Base-by-base conservation (phyloP, 345 rosid species). In the Eucalyptus globulus region DNA sequence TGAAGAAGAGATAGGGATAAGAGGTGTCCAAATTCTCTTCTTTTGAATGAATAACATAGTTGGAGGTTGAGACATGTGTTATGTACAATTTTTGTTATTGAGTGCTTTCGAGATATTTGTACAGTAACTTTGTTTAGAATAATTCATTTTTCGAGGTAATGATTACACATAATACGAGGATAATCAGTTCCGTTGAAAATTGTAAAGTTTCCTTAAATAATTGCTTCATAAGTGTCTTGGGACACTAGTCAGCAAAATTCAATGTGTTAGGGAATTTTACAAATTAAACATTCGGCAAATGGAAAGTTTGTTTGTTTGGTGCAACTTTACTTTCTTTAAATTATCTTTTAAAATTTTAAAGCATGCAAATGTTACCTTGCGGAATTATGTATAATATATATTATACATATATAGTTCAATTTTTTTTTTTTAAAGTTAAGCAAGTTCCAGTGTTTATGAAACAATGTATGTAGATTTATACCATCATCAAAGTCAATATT, bases 151-250 rank as follows among this genome's bases (percentile, higher is more conserved):
- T 34, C 1, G 21, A 69, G 80, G 7, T 69, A 69, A 69, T 16
- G 34, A 60, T 34, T 69, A 11, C 3, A 2, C 44, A 69, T 34
- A 9, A 34, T 17, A 9, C 2, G 2, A 69, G 2, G 2, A 34
- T 11, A 69, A 34, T 31, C 0, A 34, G 13, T 5, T 7, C 4
- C 1, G 0, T 69, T 0, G 13, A 69, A 15, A 69, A 9, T 22
- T 5, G 6, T 69, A 69, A 17, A 69, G 7, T 16, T 69, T 69
- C 22, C 43, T 69, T 9, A 16, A 69, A 16, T 34, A 6, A 69
- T 34, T 69, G 13, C 24, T 9, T 69, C 37, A 34, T 5, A 69
- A 34, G 43, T 69, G 13, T 9, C 24, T 5, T 21, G 12, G 37
- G 12, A 31, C 7, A 17, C 26, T 31, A 6, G 44, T 69, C 13